These are phyloP conservation scores for Simplicillium sp. DNA, from an alignment of 2,329 filamentous ascomycete species.

Conservation along the genomic window DNA sequence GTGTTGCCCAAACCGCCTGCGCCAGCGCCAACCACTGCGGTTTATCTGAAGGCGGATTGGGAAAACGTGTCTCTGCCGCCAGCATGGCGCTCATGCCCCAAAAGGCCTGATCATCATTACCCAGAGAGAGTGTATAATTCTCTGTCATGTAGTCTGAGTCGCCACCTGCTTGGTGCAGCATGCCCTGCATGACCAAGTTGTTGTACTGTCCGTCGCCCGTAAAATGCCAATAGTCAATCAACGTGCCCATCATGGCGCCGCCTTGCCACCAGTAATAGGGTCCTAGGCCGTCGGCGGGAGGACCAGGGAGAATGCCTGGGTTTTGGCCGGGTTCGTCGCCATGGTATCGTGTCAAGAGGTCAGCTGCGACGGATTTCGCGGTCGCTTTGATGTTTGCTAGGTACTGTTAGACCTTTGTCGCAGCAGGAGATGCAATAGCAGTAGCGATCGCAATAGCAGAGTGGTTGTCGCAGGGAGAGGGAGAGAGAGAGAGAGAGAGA, in stretches of 20 bases:
- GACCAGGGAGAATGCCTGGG: constrained; percentile 26
- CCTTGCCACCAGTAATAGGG: constrained; percentile 62
- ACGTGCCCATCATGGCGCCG: constrained; percentile 51
- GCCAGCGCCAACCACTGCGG: constrained; percentile 65
- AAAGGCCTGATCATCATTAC: constrained; percentile 65
- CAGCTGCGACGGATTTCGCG: not conserved
- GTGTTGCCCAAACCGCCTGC: constrained; percentile 52
- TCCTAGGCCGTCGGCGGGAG: constrained; percentile 30
- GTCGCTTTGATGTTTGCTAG: too few species aligned
- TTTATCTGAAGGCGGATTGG: constrained; percentile 45
- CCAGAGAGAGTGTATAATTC: constrained; percentile 42
- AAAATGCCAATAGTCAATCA: constrained; percentile 58
- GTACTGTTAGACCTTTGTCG: too few species aligned
- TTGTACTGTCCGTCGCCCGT: constrained; percentile 55
- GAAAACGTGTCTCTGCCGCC: constrained; percentile 62
- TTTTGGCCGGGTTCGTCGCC: constrained; percentile 4
- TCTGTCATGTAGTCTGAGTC: constrained; percentile 47
- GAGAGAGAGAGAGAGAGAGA: too few species aligned
- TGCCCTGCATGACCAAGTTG: constrained; percentile 38
- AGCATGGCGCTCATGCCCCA: constrained; percentile 67
- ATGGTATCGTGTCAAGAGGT: constrained; percentile 7
- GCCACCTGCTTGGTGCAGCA: constrained; percentile 45
- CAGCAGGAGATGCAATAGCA: too few species aligned
- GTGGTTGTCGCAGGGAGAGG: too few species aligned
- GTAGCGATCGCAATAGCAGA: too few species aligned